Base-by-base conservation (phyloP, 306 rosid genomes). In the Rosa multiflora region DNA sequence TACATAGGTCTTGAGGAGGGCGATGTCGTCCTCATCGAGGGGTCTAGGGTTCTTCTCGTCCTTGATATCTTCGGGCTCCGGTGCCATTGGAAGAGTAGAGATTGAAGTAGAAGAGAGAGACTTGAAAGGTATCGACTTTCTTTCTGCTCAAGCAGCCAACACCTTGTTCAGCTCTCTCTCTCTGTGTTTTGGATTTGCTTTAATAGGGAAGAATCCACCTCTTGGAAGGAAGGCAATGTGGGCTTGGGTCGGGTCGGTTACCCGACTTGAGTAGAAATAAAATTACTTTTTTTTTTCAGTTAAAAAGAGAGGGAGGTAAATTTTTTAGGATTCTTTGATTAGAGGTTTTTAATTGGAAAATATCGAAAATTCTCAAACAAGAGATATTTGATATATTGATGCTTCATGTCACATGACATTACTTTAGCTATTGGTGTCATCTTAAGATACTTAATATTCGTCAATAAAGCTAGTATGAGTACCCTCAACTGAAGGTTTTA, bases 41-140 rank as follows among this genome's bases (percentile, higher is more conserved):
- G 99, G 99, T 51, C 85, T 90, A 26, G 98, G 98, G 81, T 91
- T 96, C 92, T 96, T 96, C 97, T 96, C 99, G 83, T 96, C 99
- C 86, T 96, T 96, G 87, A 96, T 40, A 46, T 93, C 94, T 74
- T 96, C 99, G 2, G 88, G 91, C 47, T 93, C 97, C 0, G 83
- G 78, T 13, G 99, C 96, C 99, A 96, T 96, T 32, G 83, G 44
- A 43, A 42, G 67, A n/a, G 42, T 23, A 26, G 26, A 64, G n/a
- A 64, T 14, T 37, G 23, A 1, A 13, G 12, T 23, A 5, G 18
- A 18, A 67, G 70, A 40, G 3, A 21, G 37, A 35, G 44, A 5
- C 4, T 67, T 39, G 18, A 49, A 53, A 72, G 64, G 29, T 20
- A 8, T 53, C 40, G 40, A 58, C 8, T 75, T 75, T 75, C 78